Percentiles rank a stretch among this genome's conserved stretches.
phyloP scores from a whole-genome alignment of 2,329 filamentous ascomycete genomes.

The Aspergillus felis region DNA sequence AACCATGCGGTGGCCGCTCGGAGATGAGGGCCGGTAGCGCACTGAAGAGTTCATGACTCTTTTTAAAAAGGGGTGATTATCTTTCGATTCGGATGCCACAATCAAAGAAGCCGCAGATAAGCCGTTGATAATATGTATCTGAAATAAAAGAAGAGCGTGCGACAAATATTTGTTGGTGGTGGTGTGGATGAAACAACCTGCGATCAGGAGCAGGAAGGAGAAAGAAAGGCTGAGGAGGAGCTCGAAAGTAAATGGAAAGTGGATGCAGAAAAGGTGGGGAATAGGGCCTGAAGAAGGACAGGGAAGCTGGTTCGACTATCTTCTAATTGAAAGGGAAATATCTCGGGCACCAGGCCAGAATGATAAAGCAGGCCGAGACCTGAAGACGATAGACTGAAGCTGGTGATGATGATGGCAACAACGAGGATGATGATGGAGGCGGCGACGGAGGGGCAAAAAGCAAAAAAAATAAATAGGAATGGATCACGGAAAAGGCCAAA shows the following conservation, averaged over 20 bases:
- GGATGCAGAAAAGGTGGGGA: not conserved
- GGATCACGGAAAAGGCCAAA: not conserved
- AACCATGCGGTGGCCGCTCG: conserved; percentile 27
- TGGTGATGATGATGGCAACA: conserved; percentile 4
- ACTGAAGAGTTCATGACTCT: conserved; percentile 24
- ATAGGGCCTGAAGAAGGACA: not conserved
- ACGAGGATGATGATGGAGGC: not conserved
- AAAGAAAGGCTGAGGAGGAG: not conserved
- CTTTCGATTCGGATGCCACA: not conserved
- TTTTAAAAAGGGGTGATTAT: not conserved
- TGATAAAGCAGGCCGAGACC: conserved; percentile 1
- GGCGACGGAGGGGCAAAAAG: not conserved
- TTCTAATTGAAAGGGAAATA: not conserved
- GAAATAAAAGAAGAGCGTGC: not conserved
- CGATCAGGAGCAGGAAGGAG: not conserved
- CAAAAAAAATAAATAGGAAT: not conserved
- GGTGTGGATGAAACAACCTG: not conserved
- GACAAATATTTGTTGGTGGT: not conserved
- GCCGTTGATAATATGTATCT: not conserved
- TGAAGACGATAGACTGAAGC: conserved; percentile 2
- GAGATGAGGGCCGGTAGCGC: conserved; percentile 34
- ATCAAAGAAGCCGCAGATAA: not conserved
- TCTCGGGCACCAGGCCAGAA: conserved; percentile 14
- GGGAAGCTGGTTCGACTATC: not conserved
- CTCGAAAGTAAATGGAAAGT: not conserved